Percentiles rank a stretch among this genome's conserved stretches.
These are phyloP conservation scores for Hexamita inflata DNA, from an alignment of 208 protist genomes.

Conservation along the genomic window DNA sequence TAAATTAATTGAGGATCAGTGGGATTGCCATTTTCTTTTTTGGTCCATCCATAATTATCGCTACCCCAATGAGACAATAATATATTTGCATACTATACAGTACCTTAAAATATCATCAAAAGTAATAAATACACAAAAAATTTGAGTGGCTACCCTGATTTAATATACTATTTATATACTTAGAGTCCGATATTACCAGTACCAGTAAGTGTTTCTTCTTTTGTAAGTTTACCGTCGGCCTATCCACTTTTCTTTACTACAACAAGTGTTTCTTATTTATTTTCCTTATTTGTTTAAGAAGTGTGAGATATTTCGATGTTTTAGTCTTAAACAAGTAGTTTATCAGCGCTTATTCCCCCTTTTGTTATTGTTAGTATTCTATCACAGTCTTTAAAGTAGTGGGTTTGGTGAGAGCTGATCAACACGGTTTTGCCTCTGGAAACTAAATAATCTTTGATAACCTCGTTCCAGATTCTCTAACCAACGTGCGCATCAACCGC, in stretches of 20 bases:
- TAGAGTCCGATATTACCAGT: neutral
- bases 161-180: neutral
- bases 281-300: neutral
- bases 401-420: slow-evolving; percentile 38
- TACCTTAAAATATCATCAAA: neutral
- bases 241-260: neutral
- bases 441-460: slow-evolving; percentile 22
- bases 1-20: too few species aligned
- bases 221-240: neutral
- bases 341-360: neutral
- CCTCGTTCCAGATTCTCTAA: slow-evolving; percentile 32
- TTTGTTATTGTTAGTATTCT: neutral
- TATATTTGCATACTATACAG: neutral
- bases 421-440: slow-evolving; percentile 35
- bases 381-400: slow-evolving; percentile 17
- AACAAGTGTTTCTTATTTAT: neutral
- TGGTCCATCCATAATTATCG: neutral
- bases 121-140: neutral
- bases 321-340: neutral
- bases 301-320: neutral
- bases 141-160: neutral
- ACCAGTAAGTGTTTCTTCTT: slow-evolving; percentile 1
- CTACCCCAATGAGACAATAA: neutral
- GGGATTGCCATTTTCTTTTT: too few species aligned
- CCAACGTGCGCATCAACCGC: slow-evolving; percentile 49